Evolutionary conservation across 306 rosid genomes (phyloP).

Genomic region (Ochetophila trinervis): DNA sequence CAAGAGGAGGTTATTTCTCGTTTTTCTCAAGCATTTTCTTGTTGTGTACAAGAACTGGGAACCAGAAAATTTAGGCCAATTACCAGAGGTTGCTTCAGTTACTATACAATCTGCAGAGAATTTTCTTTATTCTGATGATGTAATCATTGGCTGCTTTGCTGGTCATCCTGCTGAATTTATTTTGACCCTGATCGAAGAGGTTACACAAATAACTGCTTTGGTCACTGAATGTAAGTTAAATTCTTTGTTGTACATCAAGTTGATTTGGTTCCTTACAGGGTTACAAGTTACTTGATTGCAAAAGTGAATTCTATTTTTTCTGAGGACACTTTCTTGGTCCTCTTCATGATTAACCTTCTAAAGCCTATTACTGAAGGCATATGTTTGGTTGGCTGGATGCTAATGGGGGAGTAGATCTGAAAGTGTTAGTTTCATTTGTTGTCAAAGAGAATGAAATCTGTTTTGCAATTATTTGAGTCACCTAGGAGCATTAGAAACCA

Average conservation of each 20-base stretch:
- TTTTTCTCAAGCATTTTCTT: constrained; percentile 87
- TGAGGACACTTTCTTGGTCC: not conserved
- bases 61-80: constrained; percentile 61
- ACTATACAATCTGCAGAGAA: constrained; percentile 38
- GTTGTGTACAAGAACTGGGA: constrained; percentile 79
- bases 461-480: not conserved
- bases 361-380: not conserved
- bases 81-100: constrained; percentile 51
- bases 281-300: constrained; percentile 1
- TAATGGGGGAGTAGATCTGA: not conserved
- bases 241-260: constrained; percentile 7
- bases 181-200: constrained; percentile 67
- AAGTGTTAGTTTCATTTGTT: not conserved
- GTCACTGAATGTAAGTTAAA: constrained; percentile 74
- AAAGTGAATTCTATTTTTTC: not conserved
- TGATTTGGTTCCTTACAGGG: constrained; percentile 4
- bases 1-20: constrained; percentile 73
- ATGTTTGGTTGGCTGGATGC: not conserved
- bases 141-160: constrained; percentile 76
- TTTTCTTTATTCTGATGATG: constrained; percentile 46
- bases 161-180: constrained; percentile 96
- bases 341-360: not conserved
- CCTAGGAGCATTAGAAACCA: not conserved
- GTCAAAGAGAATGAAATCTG: no score
- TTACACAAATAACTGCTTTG: constrained; percentile 59